These are phyloP conservation scores for Chaetomiaceae sp. DNA, from an alignment of 2,329 filamentous ascomycete genomes.

Conservation along the genomic window DNA sequence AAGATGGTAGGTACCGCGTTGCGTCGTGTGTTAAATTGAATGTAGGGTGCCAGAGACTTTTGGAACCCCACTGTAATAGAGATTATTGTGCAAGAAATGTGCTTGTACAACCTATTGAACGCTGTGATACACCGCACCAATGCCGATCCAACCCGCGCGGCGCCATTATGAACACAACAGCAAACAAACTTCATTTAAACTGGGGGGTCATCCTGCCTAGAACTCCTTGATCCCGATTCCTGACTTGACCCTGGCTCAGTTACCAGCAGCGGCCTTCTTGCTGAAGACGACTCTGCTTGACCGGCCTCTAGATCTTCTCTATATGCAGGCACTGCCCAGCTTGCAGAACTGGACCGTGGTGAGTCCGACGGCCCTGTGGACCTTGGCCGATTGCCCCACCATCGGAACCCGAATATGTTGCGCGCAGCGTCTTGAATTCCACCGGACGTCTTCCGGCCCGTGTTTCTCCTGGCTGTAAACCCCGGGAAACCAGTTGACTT, in stretches of 20 bases:
- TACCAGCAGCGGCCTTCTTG: not conserved
- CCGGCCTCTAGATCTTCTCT: slow-evolving; percentile 8
- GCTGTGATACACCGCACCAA: not conserved
- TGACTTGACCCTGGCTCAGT: not conserved
- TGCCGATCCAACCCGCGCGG: not conserved
- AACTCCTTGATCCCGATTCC: not conserved
- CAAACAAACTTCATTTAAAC: slow-evolving; percentile 8
- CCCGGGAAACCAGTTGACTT: slow-evolving; percentile 60
- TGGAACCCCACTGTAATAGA: no score
- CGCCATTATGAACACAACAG: not conserved
- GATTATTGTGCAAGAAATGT: no score
- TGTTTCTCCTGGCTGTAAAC: slow-evolving; percentile 49
- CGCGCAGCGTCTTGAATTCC: slow-evolving; percentile 48
- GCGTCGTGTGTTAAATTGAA: no score
- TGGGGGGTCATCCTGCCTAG: slow-evolving; percentile 11
- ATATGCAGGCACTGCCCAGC: slow-evolving; percentile 5
- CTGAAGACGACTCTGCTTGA: not conserved
- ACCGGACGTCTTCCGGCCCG: slow-evolving; percentile 35
- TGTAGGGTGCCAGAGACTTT: no score
- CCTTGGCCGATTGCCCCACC: slow-evolving; percentile 41
- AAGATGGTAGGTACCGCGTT: no score
- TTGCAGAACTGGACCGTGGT: not conserved
- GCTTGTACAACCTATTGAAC: no score
- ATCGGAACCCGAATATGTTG: slow-evolving; percentile 51
- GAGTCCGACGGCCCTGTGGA: not conserved